phyloP scores from a whole-genome alignment of 257 asterid genomes.

The Jaltomata sinuosa region DNA sequence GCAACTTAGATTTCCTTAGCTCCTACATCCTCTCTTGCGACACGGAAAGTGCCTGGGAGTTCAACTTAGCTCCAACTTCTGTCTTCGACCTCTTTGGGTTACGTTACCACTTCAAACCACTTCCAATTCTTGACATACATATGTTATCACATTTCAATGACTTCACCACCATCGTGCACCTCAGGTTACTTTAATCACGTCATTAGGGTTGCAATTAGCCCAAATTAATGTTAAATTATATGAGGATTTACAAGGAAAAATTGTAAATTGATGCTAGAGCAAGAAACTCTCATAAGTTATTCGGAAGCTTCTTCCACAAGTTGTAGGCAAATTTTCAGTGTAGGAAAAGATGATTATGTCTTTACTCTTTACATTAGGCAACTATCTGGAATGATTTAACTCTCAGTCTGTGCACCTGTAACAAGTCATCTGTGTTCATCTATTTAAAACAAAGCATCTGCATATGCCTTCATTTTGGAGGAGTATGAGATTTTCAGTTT shows the following conservation, averaged over 20 bases:
- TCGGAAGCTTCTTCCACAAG: background rate
- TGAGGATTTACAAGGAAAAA: background rate
- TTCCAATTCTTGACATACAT: background rate
- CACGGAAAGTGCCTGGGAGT: background rate
- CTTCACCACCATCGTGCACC: background rate
- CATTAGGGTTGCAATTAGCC: background rate
- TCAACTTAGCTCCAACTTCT: background rate
- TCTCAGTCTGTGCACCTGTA: background rate
- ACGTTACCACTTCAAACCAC: background rate
- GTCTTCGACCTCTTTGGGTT: background rate
- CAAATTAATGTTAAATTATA: background rate
- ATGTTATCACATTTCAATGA: background rate
- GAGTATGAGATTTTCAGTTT: background rate
- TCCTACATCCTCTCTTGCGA: background rate
- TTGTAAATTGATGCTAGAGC: background rate
- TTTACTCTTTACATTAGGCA: background rate
- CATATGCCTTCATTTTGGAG: background rate
- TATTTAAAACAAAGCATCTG: background rate
- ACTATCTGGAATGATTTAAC: background rate
- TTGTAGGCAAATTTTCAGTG: background rate
- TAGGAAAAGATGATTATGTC: background rate
- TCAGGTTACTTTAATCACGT: background rate
- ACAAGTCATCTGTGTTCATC: background rate
- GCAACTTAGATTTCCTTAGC: no score
- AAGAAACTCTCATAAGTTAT: background rate